A percentile compares a stretch with the other conserved stretches of the same genome.
These are phyloP conservation scores for Monilinia laxa DNA, from an alignment of 2,329 filamentous ascomycete genomes.

Conservation along the genomic window DNA sequence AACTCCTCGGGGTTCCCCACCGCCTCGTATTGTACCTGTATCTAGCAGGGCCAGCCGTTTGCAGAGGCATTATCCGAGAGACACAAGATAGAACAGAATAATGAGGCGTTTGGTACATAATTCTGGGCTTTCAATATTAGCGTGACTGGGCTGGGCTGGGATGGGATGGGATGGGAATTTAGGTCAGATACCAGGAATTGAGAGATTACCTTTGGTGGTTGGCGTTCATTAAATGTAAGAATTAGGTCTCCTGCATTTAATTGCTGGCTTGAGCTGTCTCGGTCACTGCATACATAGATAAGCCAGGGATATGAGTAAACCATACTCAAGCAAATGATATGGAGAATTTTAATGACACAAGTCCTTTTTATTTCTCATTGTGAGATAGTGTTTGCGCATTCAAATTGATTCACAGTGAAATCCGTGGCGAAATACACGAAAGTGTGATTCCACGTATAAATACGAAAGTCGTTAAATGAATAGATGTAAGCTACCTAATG, in stretches of 20 bases:
- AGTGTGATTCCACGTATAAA: not conserved
- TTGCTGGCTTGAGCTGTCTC: constrained; percentile 1
- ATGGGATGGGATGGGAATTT: constrained; percentile 7
- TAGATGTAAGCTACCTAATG: too few species aligned
- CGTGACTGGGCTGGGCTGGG: constrained; percentile 13
- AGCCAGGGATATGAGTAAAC: not conserved
- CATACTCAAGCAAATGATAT: not conserved
- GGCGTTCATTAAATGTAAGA: constrained; percentile 10
- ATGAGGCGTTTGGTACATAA: constrained; percentile 16
- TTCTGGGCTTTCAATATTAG: constrained; percentile 19
- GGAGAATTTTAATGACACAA: not conserved
- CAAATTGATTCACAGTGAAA: not conserved
- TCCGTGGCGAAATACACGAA: not conserved
- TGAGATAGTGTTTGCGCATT: not conserved
- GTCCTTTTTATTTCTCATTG: too few species aligned
- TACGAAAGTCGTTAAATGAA: not conserved
- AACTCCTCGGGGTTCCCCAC: constrained; percentile 35
- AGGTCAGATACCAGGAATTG: constrained; percentile 6
- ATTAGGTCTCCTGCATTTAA: not conserved
- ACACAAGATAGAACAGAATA: constrained; percentile 4
- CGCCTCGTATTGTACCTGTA: constrained; percentile 31
- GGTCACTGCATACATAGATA: constrained; percentile 1
- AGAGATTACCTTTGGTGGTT: not conserved
- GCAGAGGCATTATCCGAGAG: constrained; percentile 30
- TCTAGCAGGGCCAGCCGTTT: constrained; percentile 30